phyloP scores from a whole-genome alignment of 257 asterid genomes.

The Verbascum thapsus region DNA sequence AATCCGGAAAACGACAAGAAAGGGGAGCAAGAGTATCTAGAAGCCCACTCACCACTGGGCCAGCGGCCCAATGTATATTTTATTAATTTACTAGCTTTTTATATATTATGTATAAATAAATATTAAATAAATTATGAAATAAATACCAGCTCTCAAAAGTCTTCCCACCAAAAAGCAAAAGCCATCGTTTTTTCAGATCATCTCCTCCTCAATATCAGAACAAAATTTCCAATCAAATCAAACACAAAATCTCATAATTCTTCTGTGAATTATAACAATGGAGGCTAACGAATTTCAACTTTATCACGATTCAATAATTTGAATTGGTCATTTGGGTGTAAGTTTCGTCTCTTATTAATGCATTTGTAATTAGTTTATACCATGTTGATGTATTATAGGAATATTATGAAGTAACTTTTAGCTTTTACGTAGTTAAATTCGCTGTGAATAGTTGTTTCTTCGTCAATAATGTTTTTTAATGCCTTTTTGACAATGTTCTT shows the following conservation, averaged over 20 bases:
- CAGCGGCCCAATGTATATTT: constrained; percentile 35
- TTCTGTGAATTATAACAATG: constrained; percentile 36
- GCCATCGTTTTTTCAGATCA: constrained; percentile 31
- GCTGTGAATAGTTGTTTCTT: not conserved
- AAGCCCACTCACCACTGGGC: constrained; percentile 40
- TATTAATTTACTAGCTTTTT: constrained; percentile 8
- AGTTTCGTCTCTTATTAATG: constrained; percentile 21
- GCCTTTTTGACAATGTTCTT: not conserved
- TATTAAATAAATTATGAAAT: constrained; percentile 5
- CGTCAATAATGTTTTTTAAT: not conserved
- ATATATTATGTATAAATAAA: too few relatives aligned
- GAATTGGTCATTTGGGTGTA: constrained; percentile 35
- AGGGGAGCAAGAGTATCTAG: constrained; percentile 24
- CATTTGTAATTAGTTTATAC: constrained; percentile 13
- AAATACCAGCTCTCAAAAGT: constrained; percentile 31
- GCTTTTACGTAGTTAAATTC: not conserved
- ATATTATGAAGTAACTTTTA: not conserved
- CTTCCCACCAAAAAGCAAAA: constrained; percentile 62
- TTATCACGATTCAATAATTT: constrained; percentile 58
- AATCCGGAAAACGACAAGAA: constrained; percentile 59
- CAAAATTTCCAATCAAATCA: constrained; percentile 5
- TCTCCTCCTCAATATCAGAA: constrained; percentile 23
- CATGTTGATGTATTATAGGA: constrained; percentile 17
- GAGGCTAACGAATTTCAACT: constrained; percentile 63
- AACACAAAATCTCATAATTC: not conserved